These are phyloP conservation scores for Colletotrichum neosansevieriae DNA, from an alignment of 2,329 filamentous ascomycete genomes.

Conservation along the genomic window DNA sequence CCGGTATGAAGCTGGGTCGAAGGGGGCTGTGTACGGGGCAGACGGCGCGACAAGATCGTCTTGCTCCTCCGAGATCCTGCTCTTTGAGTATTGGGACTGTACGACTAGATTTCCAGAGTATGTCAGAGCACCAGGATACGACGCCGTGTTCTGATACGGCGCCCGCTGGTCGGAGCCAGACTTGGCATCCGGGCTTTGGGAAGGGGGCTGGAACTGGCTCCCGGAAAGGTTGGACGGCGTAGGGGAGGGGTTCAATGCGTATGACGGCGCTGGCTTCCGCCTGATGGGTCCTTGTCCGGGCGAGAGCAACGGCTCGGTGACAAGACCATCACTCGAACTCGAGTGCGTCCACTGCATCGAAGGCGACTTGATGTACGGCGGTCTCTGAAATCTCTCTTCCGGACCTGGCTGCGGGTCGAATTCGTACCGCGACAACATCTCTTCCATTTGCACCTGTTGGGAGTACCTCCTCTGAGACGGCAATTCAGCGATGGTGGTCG, in stretches of 20 bases:
- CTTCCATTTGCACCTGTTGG: constrained; percentile 24
- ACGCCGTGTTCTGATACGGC: constrained; percentile 24
- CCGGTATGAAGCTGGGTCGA: constrained; percentile 25
- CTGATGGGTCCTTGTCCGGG: constrained; percentile 32
- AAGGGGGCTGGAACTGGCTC: constrained; percentile 21
- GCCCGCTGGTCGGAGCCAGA: constrained; percentile 27
- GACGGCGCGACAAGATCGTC: constrained; percentile 2
- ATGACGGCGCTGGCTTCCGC: constrained; percentile 36
- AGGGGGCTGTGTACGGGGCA: constrained; percentile 16
- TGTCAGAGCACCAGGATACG: constrained; percentile 28
- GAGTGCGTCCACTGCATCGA: constrained; percentile 24
- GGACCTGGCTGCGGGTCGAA: constrained; percentile 25
- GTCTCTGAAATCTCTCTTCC: constrained; percentile 11
- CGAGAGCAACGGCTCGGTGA: constrained; percentile 25
- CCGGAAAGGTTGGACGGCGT: constrained; percentile 16
- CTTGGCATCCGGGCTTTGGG: neutral
- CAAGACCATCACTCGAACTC: constrained; percentile 7
- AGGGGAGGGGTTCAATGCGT: constrained; percentile 25
- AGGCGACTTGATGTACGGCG: constrained; percentile 15
- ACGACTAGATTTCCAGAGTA: constrained; percentile 18
- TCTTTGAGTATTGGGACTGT: neutral
- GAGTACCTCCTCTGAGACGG: constrained; percentile 33
- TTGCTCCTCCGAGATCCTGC: constrained; percentile 7
- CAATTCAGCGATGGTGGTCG: constrained; percentile 24
- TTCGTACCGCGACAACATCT: constrained; percentile 22